phyloP scores from a whole-genome alignment of 2,329 filamentous ascomycete species.

The Chaetomiaceae sp. region DNA sequence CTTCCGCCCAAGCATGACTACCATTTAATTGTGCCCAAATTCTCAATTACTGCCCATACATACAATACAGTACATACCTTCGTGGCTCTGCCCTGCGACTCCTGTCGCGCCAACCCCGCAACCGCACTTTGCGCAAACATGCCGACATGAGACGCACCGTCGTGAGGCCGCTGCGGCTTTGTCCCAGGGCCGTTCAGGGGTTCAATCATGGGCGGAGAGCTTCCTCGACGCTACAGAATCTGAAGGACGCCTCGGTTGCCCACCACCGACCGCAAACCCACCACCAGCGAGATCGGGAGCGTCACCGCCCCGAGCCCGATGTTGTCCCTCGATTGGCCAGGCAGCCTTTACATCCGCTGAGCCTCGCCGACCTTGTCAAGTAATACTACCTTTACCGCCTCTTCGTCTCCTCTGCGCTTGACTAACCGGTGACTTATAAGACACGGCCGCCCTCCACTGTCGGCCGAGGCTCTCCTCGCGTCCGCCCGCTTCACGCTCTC shows the following conservation, averaged over 20 bases:
- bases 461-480: constrained; percentile 71
- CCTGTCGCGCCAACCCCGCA: background rate
- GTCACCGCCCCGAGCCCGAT: constrained; percentile 55
- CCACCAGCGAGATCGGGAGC: constrained; percentile 34
- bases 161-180: constrained; percentile 37
- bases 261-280: constrained; percentile 12
- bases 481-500: constrained; percentile 95
- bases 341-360: constrained; percentile 74
- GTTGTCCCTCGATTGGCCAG: constrained; percentile 76
- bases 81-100: no score
- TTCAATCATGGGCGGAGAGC: constrained; percentile 5
- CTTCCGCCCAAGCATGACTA: no score
- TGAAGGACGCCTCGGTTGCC: constrained; percentile 6
- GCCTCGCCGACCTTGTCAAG: constrained; percentile 84
- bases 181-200: constrained; percentile 20
- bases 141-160: constrained; percentile 43
- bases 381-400: constrained; percentile 36
- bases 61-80: no score
- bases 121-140: constrained; percentile 30
- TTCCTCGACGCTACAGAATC: constrained; percentile 20
- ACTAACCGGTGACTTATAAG: constrained; percentile 35
- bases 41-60: background rate
- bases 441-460: constrained; percentile 78
- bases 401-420: background rate
- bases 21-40: background rate